Base-by-base conservation (phyloP, 2,329 filamentous ascomycete species). In the Colletotrichum agaves region DNA sequence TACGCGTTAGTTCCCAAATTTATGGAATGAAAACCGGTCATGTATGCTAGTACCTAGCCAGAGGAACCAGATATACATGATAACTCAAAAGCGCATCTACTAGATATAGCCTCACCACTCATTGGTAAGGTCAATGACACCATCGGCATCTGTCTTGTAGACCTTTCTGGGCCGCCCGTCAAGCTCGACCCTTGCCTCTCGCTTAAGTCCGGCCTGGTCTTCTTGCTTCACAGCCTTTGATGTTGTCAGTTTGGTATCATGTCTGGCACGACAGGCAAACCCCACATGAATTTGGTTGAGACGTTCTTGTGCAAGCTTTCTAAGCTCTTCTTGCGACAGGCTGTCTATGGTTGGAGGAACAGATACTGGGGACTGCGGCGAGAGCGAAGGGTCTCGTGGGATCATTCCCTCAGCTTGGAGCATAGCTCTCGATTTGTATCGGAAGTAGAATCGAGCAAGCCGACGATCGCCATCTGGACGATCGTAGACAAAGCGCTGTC, bases 381-480 rank as follows among this genome's bases (percentile, higher is more conserved):
- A 15, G 4, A 49, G 27, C 4, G 31, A 52, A 35, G 44, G 4
- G 2, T 57, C 37, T 3, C 41, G 50, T 17, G 50, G 23, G 5
- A 67, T 46, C 12, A 58, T 35, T 1, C 63, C 60, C 0, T 58
- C 60, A 10, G n/a, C 33, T 27, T 67, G 35, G 3, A 67, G 64
- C 7, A 39, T 13, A 4, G 10, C 2, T 10, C 12, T 57, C 19
- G 27, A 33, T 12, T 33, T 63, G 37, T 59, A 67, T 4, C 60
- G 27, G 7, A 67, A 67, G 17, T 21, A 23, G 6, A 43, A 58
- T 7, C 46, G 44, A 1, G 64, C 52, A 3, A 67, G 17, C 1
- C 0, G 4, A 4, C 12, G 10, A 4, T 43, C 2, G 4, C 35
- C 35, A 3, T 57, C 50, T 13, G 41, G n/a, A 21, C 19, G 27